A percentile compares a stretch with the other conserved stretches of the same genome.
phyloP scores from a whole-genome alignment of 2,329 filamentous ascomycete species.

The Ascochyta viciae-villosae region DNA sequence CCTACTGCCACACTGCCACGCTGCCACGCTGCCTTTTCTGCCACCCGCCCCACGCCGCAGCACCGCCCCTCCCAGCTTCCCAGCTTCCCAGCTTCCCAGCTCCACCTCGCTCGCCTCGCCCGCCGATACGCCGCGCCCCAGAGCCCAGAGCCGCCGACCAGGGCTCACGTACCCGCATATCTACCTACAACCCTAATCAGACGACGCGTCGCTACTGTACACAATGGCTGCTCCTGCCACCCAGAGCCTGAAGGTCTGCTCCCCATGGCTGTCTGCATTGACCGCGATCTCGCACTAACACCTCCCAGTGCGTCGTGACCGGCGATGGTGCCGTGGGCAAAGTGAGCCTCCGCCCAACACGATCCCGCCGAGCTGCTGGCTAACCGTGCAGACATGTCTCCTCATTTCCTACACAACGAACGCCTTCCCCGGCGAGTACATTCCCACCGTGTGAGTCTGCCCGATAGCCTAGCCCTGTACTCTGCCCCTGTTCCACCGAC shows the following conservation, averaged over 20 bases:
- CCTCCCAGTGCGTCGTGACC: constrained; percentile 73
- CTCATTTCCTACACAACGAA: constrained; percentile 99
- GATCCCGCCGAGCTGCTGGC: constrained; percentile 21
- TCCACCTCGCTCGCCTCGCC: constrained; percentile 4
- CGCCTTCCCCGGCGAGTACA: constrained; percentile 99
- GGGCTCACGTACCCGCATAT: constrained; percentile 25
- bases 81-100: not conserved
- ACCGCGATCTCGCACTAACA: not conserved
- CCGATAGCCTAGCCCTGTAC: not conserved
- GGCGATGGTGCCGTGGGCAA: constrained; percentile 99
- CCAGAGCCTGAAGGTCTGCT: constrained; percentile 84
- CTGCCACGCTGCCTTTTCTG: constrained; percentile 1
- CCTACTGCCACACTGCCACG: not conserved
- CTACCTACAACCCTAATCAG: constrained; percentile 32
- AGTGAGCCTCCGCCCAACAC: constrained; percentile 61
- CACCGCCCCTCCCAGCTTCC: not conserved
- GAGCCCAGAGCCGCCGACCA: constrained; percentile 26
- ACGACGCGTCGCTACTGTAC: constrained; percentile 28
- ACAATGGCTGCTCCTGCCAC: constrained; percentile 81
- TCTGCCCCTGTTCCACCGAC: constrained; percentile 9
- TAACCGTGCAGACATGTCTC: constrained; percentile 80
- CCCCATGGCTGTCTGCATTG: not conserved
- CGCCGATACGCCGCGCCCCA: constrained; percentile 28
- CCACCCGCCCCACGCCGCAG: constrained; percentile 13
- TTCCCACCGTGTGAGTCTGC: constrained; percentile 84